Evolutionary conservation across 176 grass and related monocot species (phyloP).

Genomic region (Oryza meyeriana): DNA sequence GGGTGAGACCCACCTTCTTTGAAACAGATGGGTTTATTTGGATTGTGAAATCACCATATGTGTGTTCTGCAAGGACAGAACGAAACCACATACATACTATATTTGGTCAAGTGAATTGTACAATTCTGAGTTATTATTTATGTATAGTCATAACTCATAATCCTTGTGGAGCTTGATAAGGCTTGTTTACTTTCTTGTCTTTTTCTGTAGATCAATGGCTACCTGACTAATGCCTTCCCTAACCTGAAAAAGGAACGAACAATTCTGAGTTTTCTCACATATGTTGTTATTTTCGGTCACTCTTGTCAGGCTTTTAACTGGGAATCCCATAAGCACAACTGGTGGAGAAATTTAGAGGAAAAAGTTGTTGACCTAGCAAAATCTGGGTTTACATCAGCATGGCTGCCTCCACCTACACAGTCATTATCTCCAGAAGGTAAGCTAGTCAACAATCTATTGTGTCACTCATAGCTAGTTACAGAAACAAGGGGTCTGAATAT

Average conservation of each 20-base stretch:
- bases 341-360: constrained; percentile 76
- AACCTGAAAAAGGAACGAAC: not conserved
- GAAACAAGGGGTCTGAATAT: constrained; percentile 1
- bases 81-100: not conserved
- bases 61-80: not conserved
- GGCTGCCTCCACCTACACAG: constrained; percentile 85
- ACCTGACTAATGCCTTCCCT: not conserved
- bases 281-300: not conserved
- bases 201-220: not conserved
- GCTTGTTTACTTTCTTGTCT: not conserved
- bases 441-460: not conserved
- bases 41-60: not conserved
- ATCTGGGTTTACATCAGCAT: constrained; percentile 83
- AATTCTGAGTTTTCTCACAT: not conserved
- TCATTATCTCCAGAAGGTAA: constrained; percentile 77
- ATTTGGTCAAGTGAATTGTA: not conserved
- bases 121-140: not conserved
- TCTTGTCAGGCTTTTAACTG: constrained; percentile 80
- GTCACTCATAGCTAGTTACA: not conserved
- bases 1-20: not conserved
- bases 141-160: not conserved
- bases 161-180: not conserved
- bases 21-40: not conserved
- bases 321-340: constrained; percentile 88
- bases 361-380: constrained; percentile 67